Evolutionary conservation across 1,139 yeast genomes (phyloP).

Genomic region (Candida sanyaensis): DNA sequence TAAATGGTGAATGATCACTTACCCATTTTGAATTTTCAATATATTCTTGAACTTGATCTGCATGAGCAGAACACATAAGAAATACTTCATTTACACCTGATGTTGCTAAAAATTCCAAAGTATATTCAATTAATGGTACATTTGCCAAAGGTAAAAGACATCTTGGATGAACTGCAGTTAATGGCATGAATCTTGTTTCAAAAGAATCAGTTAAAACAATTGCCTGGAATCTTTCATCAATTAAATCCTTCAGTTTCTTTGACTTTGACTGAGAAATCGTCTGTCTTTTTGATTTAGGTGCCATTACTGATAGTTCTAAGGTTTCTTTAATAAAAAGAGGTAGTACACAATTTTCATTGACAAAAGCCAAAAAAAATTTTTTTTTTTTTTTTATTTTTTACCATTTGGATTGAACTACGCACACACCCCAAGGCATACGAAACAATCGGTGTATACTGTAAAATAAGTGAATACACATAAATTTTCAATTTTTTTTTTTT

Average conservation of each 20-base stretch:
- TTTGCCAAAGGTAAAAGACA: slow-evolving; percentile 91
- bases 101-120: slow-evolving; percentile 88
- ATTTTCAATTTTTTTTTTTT: too few relatives aligned
- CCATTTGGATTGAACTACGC: too few relatives aligned
- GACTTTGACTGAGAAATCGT: slow-evolving; percentile 42
- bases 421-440: too few relatives aligned
- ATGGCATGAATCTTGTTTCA: slow-evolving; percentile 88
- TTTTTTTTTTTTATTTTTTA: too few relatives aligned
- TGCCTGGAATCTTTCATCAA: slow-evolving; percentile 84
- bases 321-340: not conserved
- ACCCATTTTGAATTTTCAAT: slow-evolving; percentile 85
- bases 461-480: too few relatives aligned
- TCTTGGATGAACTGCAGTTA: slow-evolving; percentile 81
- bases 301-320: slow-evolving; percentile 7
- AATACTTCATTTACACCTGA: slow-evolving; percentile 90
- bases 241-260: slow-evolving; percentile 55
- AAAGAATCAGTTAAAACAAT: slow-evolving; percentile 92
- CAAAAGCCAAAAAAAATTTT: not conserved
- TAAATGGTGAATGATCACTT: slow-evolving; percentile 72
- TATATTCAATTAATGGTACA: slow-evolving; percentile 91
- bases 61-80: slow-evolving; percentile 87
- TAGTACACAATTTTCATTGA: too few relatives aligned
- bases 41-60: slow-evolving; percentile 82
- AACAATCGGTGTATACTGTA: too few relatives aligned
- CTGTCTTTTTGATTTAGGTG: slow-evolving; percentile 36